These are phyloP conservation scores for Podaxis sp. DNA, from an alignment of 768 basidiomycete species.

Conservation along the genomic window DNA sequence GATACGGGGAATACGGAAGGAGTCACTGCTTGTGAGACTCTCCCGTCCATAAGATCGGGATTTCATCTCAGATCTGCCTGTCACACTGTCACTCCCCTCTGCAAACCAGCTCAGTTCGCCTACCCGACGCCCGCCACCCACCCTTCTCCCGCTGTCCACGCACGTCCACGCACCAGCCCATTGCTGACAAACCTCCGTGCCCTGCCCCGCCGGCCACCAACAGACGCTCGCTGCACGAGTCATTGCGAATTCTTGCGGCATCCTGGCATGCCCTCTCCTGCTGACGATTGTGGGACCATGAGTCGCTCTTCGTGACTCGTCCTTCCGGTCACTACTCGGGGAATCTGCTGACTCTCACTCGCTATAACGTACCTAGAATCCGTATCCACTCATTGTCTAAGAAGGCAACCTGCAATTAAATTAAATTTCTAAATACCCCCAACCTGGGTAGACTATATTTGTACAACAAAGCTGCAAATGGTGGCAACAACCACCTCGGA, in stretches of 20 bases:
- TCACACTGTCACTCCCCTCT: slow-evolving; percentile 6
- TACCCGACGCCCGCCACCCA: slow-evolving; percentile 15
- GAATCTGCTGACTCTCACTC: not conserved
- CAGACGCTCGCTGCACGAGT: not conserved
- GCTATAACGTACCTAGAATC: not conserved
- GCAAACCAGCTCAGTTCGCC: slow-evolving; percentile 12
- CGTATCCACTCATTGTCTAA: not conserved
- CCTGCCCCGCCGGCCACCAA: not conserved
- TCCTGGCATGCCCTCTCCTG: not conserved
- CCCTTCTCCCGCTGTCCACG: slow-evolving; percentile 13
- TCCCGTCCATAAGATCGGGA: slow-evolving; percentile 9
- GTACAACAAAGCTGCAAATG: not conserved
- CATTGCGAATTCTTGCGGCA: slow-evolving; percentile 5
- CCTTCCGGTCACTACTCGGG: not conserved
- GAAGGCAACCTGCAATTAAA: not conserved
- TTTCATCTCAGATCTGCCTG: slow-evolving; percentile 16
- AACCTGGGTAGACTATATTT: slow-evolving; percentile 10
- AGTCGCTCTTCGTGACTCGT: not conserved
- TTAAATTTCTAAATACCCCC: not conserved
- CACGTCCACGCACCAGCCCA: slow-evolving; percentile 5
- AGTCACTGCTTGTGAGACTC: slow-evolving; percentile 20
- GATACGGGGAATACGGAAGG: slow-evolving; percentile 32
- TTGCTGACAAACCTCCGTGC: not conserved
- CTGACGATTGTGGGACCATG: not conserved
- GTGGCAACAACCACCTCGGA: not conserved